phyloP scores from a whole-genome alignment of 2,329 filamentous ascomycete genomes.

The Colletotrichum sp. region DNA sequence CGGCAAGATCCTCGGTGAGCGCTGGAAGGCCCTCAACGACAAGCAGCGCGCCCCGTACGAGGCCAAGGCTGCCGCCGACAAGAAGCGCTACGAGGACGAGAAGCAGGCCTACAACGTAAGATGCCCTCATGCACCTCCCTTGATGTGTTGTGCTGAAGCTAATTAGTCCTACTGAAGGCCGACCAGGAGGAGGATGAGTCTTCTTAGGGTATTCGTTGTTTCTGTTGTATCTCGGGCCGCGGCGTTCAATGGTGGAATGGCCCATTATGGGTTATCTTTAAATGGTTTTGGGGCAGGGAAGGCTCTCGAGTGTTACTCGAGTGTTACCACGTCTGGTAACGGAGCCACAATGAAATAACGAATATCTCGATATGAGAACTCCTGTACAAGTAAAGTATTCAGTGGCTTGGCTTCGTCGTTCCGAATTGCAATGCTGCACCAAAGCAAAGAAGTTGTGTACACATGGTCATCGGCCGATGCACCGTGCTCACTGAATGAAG shows the following conservation, averaged over 20 bases:
- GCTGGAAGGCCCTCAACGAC: constrained; percentile 96
- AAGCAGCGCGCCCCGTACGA: constrained; percentile 95
- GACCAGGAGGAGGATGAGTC: constrained; percentile 62
- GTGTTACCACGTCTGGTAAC: background rate
- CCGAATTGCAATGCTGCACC: background rate
- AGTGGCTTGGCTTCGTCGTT: background rate
- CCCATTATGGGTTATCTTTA: background rate
- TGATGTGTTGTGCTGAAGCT: constrained; percentile 25
- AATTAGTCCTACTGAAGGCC: constrained; percentile 48
- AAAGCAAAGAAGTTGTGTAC: background rate
- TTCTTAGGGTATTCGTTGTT: constrained; percentile 32
- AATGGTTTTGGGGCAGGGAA: background rate
- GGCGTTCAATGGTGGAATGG: background rate
- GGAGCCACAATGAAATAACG: background rate
- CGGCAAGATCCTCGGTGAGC: constrained; percentile 96
- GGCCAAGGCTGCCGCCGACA: constrained; percentile 94
- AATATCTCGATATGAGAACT: background rate
- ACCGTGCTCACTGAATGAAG: background rate
- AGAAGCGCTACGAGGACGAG: constrained; percentile 99
- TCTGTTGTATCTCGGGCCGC: constrained; percentile 8
- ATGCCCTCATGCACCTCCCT: constrained; percentile 18
- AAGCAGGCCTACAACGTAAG: constrained; percentile 92
- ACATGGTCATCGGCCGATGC: background rate
- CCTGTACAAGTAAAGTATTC: background rate
- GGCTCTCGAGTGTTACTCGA: background rate